Base-by-base conservation (phyloP, 495 filamentous ascomycete genomes). In the Penicillium nucicola region DNA sequence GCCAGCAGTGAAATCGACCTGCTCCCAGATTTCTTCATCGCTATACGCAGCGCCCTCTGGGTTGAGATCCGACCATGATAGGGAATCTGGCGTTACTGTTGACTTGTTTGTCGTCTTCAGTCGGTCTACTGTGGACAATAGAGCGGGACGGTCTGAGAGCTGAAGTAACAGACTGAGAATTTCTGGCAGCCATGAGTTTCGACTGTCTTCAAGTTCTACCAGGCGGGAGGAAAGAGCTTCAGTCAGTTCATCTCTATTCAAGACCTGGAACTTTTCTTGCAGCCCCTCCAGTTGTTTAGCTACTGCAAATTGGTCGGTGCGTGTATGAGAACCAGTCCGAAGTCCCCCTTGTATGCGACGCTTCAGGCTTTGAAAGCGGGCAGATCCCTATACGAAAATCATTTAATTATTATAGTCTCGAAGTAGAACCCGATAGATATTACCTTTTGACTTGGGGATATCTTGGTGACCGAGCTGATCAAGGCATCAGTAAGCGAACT, bases 251-350 rank as follows among this genome's bases (percentile, higher is more conserved):
- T 96, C 91, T 49, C 84, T 79, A 65, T 87, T 84, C 25, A 87
- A 74, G 40, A 97, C 76, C 33, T 82, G 79, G 64, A 95, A 95
- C 57, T 92, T 92, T 67, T 98, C 93, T 53, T 90, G 87, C 14
- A 95, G 75, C 3, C 93, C 93, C 18, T 85, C 80, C 5, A 95
- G 77, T 30, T 80, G 83, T 14, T 79, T 77, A 19, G 81, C 69
- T 11, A 96, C 83, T 25, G 89, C 89, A 63, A 97, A 98, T 58
- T 95, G 92, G 70, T 97, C 93, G 0, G 85, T 89, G 30, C 90
- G 83, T 17, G 73, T 74, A 72, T 86, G 86, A 31, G 71, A 77
- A 44, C 86, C 75, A 31, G 83, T 68, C 71, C 64, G 64, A n/a
- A 73, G 28, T 11, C 48, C 48, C 9, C 58, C 57, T 52, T 68